Evolutionary conservation across 2,329 filamentous ascomycete species (phyloP).

Genomic region (Teratosphaeria viscida): DNA sequence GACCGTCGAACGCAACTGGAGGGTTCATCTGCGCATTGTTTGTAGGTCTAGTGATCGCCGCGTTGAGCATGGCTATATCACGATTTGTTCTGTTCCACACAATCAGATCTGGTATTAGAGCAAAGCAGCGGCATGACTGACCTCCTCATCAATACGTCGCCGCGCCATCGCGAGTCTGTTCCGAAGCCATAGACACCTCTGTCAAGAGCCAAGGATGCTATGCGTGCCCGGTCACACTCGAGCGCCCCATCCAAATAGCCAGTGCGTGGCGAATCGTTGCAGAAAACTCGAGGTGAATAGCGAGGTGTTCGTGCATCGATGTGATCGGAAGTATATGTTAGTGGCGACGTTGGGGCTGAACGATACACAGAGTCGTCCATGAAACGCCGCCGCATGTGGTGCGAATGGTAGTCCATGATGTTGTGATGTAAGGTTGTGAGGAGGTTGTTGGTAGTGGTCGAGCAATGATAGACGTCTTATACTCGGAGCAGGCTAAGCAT

Average conservation of each 20-base stretch:
- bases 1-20: slow-evolving; percentile 21
- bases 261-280: background rate
- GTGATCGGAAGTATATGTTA: background rate
- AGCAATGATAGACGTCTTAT: background rate
- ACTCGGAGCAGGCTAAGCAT: background rate
- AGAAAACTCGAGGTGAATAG: background rate
- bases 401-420: background rate
- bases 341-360: slow-evolving; percentile 4
- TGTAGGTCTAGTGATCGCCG: slow-evolving; percentile 13
- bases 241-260: background rate
- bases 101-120: background rate
- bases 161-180: background rate
- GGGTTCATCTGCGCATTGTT: slow-evolving; percentile 23
- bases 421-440: background rate
- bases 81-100: slow-evolving; percentile 11
- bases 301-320: background rate
- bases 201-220: background rate
- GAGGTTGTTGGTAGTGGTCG: background rate
- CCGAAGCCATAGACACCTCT: slow-evolving; percentile 3
- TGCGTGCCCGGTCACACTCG: background rate
- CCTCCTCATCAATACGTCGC: slow-evolving; percentile 6
- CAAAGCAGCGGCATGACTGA: background rate
- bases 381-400: slow-evolving; percentile 2
- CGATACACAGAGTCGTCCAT: slow-evolving; percentile 14
- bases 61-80: slow-evolving; percentile 19